Evolutionary conservation across 129 eudicot species (phyloP).

Genomic region (sunflower (Helianthus annuus)): HanXRQr2.0-SUNRISE NC_035448.2:204054993-204055492

Average conservation of each 20-base stretch:
- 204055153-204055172: too few relatives aligned
- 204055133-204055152: too few relatives aligned
- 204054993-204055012: constrained; percentile 26
- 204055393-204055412: background rate
- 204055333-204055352: background rate
- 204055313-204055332: background rate
- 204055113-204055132: too few relatives aligned
- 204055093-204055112: too few relatives aligned
- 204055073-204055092: too few relatives aligned
- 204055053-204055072: background rate
- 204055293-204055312: background rate
- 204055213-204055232: constrained; percentile 93
- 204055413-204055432: too few relatives aligned
- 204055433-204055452: too few relatives aligned
- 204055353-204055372: background rate
- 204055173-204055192: constrained; percentile 46
- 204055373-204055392: constrained; percentile 13
- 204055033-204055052: background rate
- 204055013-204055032: background rate
- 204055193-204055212: constrained; percentile 90
- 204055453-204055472: too few relatives aligned
- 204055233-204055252: background rate
- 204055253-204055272: background rate
- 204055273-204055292: background rate
- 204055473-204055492: too few relatives aligned